Percentiles rank a stretch among this genome's conserved stretches.
Evolutionary conservation across 768 basidiomycete species (phyloP).

Genomic region (Termitomyces sp.): DNA sequence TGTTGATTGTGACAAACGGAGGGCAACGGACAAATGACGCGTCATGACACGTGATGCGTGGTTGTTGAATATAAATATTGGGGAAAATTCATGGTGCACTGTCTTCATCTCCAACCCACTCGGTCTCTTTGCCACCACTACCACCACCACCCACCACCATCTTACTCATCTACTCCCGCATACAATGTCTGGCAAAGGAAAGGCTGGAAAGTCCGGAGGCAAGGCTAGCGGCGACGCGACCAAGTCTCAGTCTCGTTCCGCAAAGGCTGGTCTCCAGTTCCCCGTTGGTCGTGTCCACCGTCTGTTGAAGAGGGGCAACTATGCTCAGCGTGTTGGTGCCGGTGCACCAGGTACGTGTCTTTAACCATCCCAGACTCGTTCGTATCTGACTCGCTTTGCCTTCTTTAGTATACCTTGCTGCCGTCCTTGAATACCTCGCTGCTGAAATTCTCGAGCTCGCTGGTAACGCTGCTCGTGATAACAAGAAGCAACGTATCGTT

Average conservation of each 20-base stretch:
- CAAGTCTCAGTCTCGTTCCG: slow-evolving; percentile 67
- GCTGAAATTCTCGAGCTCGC: slow-evolving; percentile 93
- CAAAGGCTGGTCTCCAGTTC: slow-evolving; percentile 78
- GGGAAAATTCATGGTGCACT: neutral
- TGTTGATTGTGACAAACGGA: slow-evolving; percentile 28
- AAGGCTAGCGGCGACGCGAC: slow-evolving; percentile 41
- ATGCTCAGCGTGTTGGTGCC: slow-evolving; percentile 84
- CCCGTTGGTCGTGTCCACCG: slow-evolving; percentile 92
- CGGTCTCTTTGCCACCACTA: slow-evolving; percentile 4
- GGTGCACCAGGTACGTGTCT: slow-evolving; percentile 69
- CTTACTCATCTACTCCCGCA: slow-evolving; percentile 3
- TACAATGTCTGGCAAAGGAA: slow-evolving; percentile 52
- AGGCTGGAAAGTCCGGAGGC: slow-evolving; percentile 42
- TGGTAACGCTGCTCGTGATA: slow-evolving; percentile 79
- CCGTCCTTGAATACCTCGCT: slow-evolving; percentile 88
- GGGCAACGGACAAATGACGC: neutral
- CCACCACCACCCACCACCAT: slow-evolving; percentile 13
- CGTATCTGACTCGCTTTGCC: too few species aligned
- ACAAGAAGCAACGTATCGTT: slow-evolving; percentile 93
- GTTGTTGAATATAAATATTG: slow-evolving; percentile 32
- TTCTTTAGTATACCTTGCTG: slow-evolving; percentile 75
- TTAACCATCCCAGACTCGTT: too few species aligned
- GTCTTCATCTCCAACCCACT: slow-evolving; percentile 14
- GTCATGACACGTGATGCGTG: slow-evolving; percentile 15
- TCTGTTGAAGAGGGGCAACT: slow-evolving; percentile 85